Evolutionary conservation across 495 filamentous ascomycete species (phyloP).

Genomic region (Thermochaetoides thermophila): DNA sequence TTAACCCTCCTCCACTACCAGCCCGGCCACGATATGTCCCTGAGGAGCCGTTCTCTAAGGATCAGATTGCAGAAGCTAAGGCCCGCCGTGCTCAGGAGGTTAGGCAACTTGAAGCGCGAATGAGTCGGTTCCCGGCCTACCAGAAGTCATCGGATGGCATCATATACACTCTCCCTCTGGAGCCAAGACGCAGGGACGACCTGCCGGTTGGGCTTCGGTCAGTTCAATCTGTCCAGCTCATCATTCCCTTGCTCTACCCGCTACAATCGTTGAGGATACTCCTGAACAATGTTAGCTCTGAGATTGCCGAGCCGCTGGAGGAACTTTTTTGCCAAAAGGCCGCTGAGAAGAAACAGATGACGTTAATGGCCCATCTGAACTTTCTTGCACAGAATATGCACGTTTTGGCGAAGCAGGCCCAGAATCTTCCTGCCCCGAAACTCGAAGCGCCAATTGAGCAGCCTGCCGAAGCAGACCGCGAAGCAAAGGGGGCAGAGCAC

Average conservation of each 20-base stretch:
- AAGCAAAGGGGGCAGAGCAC: slow-evolving; percentile 17
- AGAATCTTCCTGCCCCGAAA: not conserved
- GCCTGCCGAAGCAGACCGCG: slow-evolving; percentile 3
- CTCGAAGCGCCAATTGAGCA: not conserved
- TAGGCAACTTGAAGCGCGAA: slow-evolving; percentile 64
- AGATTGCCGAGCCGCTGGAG: slow-evolving; percentile 47
- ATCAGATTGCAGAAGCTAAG: slow-evolving; percentile 48
- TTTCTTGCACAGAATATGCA: slow-evolving; percentile 64
- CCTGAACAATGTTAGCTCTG: slow-evolving; percentile 46
- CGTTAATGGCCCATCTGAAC: slow-evolving; percentile 62
- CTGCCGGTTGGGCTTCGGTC: slow-evolving; percentile 48
- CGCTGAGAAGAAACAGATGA: slow-evolving; percentile 40
- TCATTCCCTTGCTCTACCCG: slow-evolving; percentile 60
- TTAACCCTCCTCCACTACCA: slow-evolving; percentile 22
- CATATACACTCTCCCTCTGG: slow-evolving; percentile 57
- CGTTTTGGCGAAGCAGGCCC: slow-evolving; percentile 41
- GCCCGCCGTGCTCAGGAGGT: slow-evolving; percentile 49
- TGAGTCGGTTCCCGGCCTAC: slow-evolving; percentile 53
- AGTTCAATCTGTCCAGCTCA: slow-evolving; percentile 49
- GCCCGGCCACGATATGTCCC: slow-evolving; percentile 21
- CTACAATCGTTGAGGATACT: slow-evolving; percentile 52
- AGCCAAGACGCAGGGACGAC: slow-evolving; percentile 44
- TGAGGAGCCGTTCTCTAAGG: slow-evolving; percentile 32
- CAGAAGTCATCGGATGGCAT: slow-evolving; percentile 56
- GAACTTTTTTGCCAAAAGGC: slow-evolving; percentile 48